These are phyloP conservation scores for Phytophthora kernoviae DNA, from an alignment of 352 stramenopile species.

Conservation along the genomic window DNA sequence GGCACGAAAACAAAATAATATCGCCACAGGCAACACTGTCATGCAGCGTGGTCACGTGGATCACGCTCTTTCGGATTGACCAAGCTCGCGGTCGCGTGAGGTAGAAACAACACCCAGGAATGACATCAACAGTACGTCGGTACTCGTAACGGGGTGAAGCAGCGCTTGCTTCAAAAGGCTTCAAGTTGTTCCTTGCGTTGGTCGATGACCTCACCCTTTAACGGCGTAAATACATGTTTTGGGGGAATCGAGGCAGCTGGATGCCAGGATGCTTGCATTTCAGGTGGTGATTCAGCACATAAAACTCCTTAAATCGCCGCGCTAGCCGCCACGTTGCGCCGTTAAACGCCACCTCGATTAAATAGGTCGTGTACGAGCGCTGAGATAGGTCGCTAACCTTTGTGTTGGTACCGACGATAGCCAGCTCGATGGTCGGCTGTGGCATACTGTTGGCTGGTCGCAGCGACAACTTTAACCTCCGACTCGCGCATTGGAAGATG, in stretches of 20 bases:
- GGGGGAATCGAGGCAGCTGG: slow-evolving; percentile 52
- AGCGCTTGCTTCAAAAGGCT: slow-evolving; percentile 65
- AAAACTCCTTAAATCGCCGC: slow-evolving; percentile 74
- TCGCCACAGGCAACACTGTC: slow-evolving; percentile 71
- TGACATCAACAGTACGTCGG: slow-evolving; percentile 72
- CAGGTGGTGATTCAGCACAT: slow-evolving; percentile 38
- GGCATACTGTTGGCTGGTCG: slow-evolving; percentile 60
- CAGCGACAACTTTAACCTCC: slow-evolving; percentile 40
- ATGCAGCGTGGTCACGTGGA: slow-evolving; percentile 80
- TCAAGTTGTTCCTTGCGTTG: slow-evolving; percentile 69
- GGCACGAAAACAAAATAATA: slow-evolving; percentile 83
- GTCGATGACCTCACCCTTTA: slow-evolving; percentile 68
- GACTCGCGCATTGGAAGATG: slow-evolving; percentile 33
- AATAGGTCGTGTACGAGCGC: slow-evolving; percentile 70
- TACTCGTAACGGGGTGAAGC: slow-evolving; percentile 45
- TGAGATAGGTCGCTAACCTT: slow-evolving; percentile 83
- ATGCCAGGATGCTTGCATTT: slow-evolving; percentile 45
- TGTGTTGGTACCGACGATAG: slow-evolving; percentile 69
- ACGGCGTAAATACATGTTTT: slow-evolving; percentile 72
- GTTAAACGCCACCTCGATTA: slow-evolving; percentile 75
- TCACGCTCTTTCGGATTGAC: slow-evolving; percentile 58
- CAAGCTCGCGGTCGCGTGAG: slow-evolving; percentile 64
- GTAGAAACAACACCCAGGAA: slow-evolving; percentile 81
- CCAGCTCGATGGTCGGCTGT: slow-evolving; percentile 60
- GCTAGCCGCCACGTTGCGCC: slow-evolving; percentile 71